Percentiles rank a stretch among this genome's conserved stretches.
Evolutionary conservation across 2,329 filamentous ascomycete genomes (phyloP).

Genomic region (Botrytis porri): DNA sequence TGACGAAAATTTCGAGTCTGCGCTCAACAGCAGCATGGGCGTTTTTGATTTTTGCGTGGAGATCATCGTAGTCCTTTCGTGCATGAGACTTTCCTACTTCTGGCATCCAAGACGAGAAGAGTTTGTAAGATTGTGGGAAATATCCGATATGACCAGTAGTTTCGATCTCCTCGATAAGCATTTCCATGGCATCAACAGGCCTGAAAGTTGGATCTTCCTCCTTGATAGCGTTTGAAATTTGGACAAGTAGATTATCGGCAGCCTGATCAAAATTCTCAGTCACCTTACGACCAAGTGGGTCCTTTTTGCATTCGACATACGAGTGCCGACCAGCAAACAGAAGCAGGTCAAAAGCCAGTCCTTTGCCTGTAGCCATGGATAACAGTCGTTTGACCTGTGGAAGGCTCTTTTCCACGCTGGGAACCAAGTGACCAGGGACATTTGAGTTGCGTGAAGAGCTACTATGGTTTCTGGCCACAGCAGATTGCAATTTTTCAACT

Average conservation of each 20-base stretch:
- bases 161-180: conserved; percentile 7
- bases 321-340: background rate
- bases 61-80: background rate
- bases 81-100: background rate
- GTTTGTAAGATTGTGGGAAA: background rate
- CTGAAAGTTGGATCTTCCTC: background rate
- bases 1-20: background rate
- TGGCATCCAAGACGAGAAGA: conserved; percentile 10
- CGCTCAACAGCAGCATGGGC: background rate
- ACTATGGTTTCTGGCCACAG: background rate
- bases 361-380: background rate
- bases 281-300: background rate
- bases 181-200: background rate
- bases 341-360: background rate
- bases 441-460: background rate
- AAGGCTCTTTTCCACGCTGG: background rate
- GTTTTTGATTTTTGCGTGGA: background rate
- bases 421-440: background rate
- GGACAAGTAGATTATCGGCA: background rate
- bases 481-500: background rate
- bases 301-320: too few species aligned
- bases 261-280: background rate
- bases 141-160: background rate
- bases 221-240: background rate
- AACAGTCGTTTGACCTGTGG: background rate